Conservation (phyloP, 441 rosid genomes). For the Rhodomyrtus psidioides region DNA sequence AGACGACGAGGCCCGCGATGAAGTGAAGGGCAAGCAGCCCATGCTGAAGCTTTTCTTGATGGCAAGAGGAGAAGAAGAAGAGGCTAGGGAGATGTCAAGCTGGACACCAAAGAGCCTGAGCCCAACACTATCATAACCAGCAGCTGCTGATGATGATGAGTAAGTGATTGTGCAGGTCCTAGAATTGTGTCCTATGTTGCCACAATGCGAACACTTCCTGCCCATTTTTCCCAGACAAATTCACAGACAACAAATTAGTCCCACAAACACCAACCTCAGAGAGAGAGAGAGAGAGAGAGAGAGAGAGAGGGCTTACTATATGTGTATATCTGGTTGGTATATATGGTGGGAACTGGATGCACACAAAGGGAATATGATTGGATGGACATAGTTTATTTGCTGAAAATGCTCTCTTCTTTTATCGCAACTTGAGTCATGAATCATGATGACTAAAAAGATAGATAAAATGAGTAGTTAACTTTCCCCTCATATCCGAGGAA, state of each 20-base stretch:
- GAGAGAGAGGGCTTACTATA: neutral
- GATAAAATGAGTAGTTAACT: neutral
- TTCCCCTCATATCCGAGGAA: neutral
- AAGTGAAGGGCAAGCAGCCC: conserved; percentile 43
- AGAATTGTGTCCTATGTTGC: conserved; percentile 78
- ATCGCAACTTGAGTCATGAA: conserved; percentile 30
- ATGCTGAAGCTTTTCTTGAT: conserved; percentile 74
- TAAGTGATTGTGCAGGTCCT: conserved; percentile 51
- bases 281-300: too few species aligned
- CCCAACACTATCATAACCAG: conserved; percentile 10
- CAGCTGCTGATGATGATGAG: conserved; percentile 11
- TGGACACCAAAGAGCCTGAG: conserved; percentile 75
- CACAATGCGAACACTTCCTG: conserved; percentile 51
- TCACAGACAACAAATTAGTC: neutral
- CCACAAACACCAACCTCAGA: conserved; percentile 2
- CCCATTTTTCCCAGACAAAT: conserved; percentile 52
- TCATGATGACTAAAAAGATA: neutral
- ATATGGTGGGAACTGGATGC: conserved; percentile 47
- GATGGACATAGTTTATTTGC: conserved; percentile 41
- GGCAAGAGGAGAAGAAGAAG: conserved; percentile 4
- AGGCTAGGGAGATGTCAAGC: conserved; percentile 25
- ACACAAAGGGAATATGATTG: conserved; percentile 54
- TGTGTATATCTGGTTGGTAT: conserved; percentile 23
- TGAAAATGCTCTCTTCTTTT: neutral
- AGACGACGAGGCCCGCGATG: conserved; percentile 23